These are phyloP conservation scores for Medicago arabica DNA, from an alignment of 306 rosid species.

Conservation along the genomic window DNA sequence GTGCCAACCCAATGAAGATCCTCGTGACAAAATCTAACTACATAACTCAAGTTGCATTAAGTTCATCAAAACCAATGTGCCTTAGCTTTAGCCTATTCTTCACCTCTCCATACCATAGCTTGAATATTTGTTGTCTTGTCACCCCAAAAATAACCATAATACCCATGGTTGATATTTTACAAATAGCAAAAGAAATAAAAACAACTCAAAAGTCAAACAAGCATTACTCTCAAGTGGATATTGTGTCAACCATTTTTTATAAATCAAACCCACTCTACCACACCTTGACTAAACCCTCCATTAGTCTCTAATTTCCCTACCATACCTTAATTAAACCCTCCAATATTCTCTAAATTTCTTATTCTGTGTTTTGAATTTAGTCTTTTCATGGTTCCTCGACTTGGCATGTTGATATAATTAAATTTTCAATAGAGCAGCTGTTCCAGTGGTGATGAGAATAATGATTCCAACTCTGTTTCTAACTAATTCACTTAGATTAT, in stretches of 20 bases:
- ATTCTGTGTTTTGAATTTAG: neutral
- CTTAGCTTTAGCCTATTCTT: slow-evolving; percentile 35
- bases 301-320: slow-evolving; percentile 1
- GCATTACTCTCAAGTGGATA: neutral
- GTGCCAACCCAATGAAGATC: neutral
- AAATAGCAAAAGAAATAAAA: slow-evolving; percentile 14
- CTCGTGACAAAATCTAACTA: slow-evolving; percentile 11
- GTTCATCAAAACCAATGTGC: slow-evolving; percentile 17
- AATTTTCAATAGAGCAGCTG: neutral
- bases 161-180: slow-evolving; percentile 1
- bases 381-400: slow-evolving; percentile 2
- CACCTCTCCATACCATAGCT: neutral
- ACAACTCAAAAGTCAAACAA: neutral
- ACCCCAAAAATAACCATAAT: slow-evolving; percentile 9
- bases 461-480: slow-evolving; percentile 8
- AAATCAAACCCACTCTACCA: slow-evolving; percentile 14
- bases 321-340: neutral
- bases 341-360: slow-evolving; percentile 4
- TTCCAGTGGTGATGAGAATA: neutral
- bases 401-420: slow-evolving; percentile 12
- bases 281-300: slow-evolving; percentile 9
- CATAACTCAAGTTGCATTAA: neutral
- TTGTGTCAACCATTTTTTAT: slow-evolving; percentile 3
- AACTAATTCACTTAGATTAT: slow-evolving; percentile 10
- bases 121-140: neutral